Conservation (phyloP, 2,329 filamentous ascomycete genomes). For the Sclerotinia trifoliorum region DNA sequence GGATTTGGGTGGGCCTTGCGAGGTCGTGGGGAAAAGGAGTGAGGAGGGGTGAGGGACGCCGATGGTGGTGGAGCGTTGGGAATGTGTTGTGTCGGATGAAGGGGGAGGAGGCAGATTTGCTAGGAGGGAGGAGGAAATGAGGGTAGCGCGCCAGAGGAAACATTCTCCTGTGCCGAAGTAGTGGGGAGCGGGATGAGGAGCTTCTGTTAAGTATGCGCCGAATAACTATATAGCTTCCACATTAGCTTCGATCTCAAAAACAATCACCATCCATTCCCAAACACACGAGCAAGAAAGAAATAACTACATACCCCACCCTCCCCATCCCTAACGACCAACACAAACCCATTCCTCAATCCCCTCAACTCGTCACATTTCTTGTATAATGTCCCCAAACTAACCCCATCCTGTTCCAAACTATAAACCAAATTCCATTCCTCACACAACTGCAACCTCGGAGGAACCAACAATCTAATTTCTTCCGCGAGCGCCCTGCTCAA, state of each 20-base stretch:
- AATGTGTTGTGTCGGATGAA: constrained; percentile 61
- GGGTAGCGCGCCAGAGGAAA: constrained; percentile 79
- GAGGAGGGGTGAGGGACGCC: constrained; percentile 31
- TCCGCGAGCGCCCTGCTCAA: constrained; percentile 76
- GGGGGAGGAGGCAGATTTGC: constrained; percentile 63
- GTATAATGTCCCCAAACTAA: constrained; percentile 83
- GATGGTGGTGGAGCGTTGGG: constrained; percentile 61
- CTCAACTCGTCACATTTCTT: constrained; percentile 68
- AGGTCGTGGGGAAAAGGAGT: constrained; percentile 31
- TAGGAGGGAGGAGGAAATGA: constrained; percentile 54
- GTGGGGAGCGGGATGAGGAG: constrained; percentile 74
- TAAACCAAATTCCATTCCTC: constrained; percentile 87
- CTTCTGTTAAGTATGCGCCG: constrained; percentile 89
- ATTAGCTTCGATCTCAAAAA: neutral
- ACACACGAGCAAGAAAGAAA: neutral
- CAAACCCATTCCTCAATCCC: constrained; percentile 76
- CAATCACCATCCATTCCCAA: neutral
- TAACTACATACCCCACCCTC: constrained; percentile 62
- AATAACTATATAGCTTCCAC: constrained; percentile 59
- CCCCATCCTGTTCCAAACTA: constrained; percentile 87
- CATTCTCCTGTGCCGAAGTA: constrained; percentile 98
- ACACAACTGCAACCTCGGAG: constrained; percentile 79
- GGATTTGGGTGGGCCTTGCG: constrained; percentile 31
- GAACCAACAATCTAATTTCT: constrained; percentile 87
- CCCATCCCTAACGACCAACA: constrained; percentile 80